Evolutionary conservation across 495 filamentous ascomycete species (phyloP).

Genomic region (Podospora pseudoanserina): DNA sequence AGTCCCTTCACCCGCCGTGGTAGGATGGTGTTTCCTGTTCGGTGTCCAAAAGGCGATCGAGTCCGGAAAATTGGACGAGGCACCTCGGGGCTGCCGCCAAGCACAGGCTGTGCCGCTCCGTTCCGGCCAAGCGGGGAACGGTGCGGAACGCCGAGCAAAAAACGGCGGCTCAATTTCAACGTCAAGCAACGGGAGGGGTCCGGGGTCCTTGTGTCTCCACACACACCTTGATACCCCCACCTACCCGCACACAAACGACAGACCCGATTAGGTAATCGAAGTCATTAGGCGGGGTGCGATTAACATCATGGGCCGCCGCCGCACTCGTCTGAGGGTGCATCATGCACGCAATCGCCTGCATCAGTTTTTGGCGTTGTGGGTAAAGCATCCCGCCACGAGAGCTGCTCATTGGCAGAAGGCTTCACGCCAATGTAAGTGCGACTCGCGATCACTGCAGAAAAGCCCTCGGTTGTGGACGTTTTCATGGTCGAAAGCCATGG

Average conservation of each 20-base stretch:
- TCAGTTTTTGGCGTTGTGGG: constrained; percentile 2
- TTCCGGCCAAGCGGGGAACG: background rate
- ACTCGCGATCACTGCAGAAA: constrained; percentile 5
- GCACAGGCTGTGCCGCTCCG: background rate
- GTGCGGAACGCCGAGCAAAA: background rate
- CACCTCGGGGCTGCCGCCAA: background rate
- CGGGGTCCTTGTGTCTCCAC: background rate
- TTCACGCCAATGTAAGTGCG: constrained; percentile 3
- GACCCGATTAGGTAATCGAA: constrained; percentile 8
- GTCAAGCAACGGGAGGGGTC: background rate
- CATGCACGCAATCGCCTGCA: constrained; percentile 20
- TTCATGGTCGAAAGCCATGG: background rate
- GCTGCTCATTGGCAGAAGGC: constrained; percentile 11
- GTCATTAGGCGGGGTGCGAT: background rate
- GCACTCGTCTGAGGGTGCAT: constrained; percentile 22
- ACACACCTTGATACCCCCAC: background rate
- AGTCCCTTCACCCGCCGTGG: background rate
- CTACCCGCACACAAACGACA: background rate
- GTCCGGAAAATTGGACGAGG: background rate
- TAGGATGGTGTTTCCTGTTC: background rate
- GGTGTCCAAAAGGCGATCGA: background rate
- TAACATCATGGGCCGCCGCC: background rate
- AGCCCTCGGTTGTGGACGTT: background rate
- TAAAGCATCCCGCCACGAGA: background rate
- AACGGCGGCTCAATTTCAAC: background rate